phyloP scores from a whole-genome alignment of 2,329 filamentous ascomycete species.

The Aspergillus floridensis region DNA sequence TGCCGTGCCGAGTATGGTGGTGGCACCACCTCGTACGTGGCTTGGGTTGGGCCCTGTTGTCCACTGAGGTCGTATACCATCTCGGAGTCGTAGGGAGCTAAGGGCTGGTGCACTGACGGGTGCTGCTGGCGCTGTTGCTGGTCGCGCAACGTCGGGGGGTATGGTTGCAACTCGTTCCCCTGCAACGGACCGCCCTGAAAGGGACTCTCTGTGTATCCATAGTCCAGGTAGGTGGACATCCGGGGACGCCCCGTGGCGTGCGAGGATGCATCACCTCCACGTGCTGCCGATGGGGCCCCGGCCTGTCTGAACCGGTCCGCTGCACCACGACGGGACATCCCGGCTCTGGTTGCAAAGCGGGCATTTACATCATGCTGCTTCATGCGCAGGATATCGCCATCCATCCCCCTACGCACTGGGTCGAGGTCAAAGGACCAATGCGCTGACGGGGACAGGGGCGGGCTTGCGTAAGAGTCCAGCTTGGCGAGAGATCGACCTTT shows the following conservation, averaged over 20 bases:
- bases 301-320: conserved; percentile 41
- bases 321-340: conserved; percentile 49
- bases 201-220: conserved; percentile 57
- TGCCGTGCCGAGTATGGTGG: conserved; percentile 75
- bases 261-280: conserved; percentile 33
- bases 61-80: conserved; percentile 75
- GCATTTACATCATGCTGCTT: conserved; percentile 69
- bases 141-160: conserved; percentile 64
- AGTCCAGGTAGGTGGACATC: conserved; percentile 45
- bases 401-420: conserved; percentile 68
- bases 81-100: conserved; percentile 57
- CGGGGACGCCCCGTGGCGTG: conserved; percentile 36
- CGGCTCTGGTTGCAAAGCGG: conserved; percentile 53
- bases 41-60: conserved; percentile 60
- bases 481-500: conserved; percentile 46
- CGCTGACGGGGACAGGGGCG: conserved; percentile 64
- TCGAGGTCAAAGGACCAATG: conserved; percentile 56
- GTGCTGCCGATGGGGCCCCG: conserved; percentile 31
- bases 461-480: conserved; percentile 63
- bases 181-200: conserved; percentile 47
- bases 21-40: conserved; percentile 69
- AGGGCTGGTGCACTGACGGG: conserved; percentile 39
- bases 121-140: conserved; percentile 55
- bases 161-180: conserved; percentile 55
- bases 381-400: conserved; percentile 69